These are phyloP conservation scores for Penicillium vulpinum DNA, from an alignment of 2,329 filamentous ascomycete genomes.

Conservation along the genomic window DNA sequence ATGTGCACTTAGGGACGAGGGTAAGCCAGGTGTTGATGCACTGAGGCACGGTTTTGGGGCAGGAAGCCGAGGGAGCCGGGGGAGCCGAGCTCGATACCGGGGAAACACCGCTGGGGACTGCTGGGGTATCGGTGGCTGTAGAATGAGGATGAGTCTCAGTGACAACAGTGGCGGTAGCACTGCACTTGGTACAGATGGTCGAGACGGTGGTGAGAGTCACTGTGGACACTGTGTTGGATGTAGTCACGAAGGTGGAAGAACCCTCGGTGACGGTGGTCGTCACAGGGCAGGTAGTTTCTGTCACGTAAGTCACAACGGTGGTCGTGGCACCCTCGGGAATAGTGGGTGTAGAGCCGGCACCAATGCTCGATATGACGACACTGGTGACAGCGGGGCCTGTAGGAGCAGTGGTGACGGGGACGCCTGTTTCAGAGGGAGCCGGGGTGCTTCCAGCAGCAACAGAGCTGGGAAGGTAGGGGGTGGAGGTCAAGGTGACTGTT, in stretches of 20 bases:
- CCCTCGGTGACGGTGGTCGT: slow-evolving; percentile 17
- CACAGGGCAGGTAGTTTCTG: slow-evolving; percentile 17
- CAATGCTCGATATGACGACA: not conserved
- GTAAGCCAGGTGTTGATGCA: slow-evolving; percentile 92
- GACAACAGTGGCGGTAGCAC: slow-evolving; percentile 11
- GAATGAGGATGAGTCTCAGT: slow-evolving; percentile 13
- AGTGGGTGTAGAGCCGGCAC: slow-evolving; percentile 13
- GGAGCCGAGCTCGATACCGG: slow-evolving; percentile 29
- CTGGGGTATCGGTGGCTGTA: slow-evolving; percentile 4
- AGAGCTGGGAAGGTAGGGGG: slow-evolving; percentile 1
- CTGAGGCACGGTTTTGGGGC: slow-evolving; percentile 74
- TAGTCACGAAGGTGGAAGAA: slow-evolving; percentile 16
- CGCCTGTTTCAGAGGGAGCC: slow-evolving; percentile 27
- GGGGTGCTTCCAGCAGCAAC: slow-evolving; percentile 1
- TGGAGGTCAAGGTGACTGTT: slow-evolving; percentile 35
- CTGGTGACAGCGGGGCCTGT: slow-evolving; percentile 25
- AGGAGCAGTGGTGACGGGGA: slow-evolving; percentile 32
- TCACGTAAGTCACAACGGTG: slow-evolving; percentile 16
- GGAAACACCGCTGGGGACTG: slow-evolving; percentile 8
- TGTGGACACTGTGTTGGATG: slow-evolving; percentile 18
- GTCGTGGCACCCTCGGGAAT: slow-evolving; percentile 15
- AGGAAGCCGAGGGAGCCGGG: slow-evolving; percentile 35
- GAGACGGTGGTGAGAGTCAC: slow-evolving; percentile 25
- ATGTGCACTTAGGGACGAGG: slow-evolving; percentile 66
- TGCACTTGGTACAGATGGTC: slow-evolving; percentile 23